phyloP scores from a whole-genome alignment of 2,329 filamentous ascomycete species.

The Paramyrothecium sp. region DNA sequence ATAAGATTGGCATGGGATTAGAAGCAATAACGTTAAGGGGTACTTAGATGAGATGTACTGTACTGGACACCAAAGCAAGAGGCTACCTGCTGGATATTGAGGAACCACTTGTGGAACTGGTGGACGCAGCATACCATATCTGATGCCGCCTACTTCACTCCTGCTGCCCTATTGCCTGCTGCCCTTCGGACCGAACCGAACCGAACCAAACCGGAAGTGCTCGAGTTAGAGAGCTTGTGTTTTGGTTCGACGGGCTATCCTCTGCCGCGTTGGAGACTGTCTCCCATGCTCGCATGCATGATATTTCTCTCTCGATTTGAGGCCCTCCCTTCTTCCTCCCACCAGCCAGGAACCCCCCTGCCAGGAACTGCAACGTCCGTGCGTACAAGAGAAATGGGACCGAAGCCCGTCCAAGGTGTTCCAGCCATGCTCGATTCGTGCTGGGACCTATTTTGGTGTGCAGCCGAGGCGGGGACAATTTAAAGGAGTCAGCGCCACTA shows the following conservation, averaged over 20 bases:
- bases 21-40: too few species aligned
- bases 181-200: too few species aligned
- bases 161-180: too few species aligned
- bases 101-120: too few species aligned
- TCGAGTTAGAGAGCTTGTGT: not conserved
- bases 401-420: not conserved
- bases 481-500: not conserved
- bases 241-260: not conserved
- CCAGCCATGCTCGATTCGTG: not conserved
- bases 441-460: not conserved
- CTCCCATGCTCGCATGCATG: not conserved
- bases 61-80: too few species aligned
- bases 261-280: constrained; percentile 11
- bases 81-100: too few species aligned
- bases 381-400: not conserved
- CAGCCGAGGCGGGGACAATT: not conserved
- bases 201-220: not conserved
- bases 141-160: too few species aligned
- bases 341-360: not conserved
- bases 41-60: too few species aligned
- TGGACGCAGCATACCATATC: too few species aligned
- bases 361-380: not conserved
- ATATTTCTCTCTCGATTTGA: constrained; percentile 5
- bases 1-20: too few species aligned
- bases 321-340: too few species aligned